phyloP scores from a whole-genome alignment of 768 basidiomycete genomes.

The Termitomyces sp. region DNA sequence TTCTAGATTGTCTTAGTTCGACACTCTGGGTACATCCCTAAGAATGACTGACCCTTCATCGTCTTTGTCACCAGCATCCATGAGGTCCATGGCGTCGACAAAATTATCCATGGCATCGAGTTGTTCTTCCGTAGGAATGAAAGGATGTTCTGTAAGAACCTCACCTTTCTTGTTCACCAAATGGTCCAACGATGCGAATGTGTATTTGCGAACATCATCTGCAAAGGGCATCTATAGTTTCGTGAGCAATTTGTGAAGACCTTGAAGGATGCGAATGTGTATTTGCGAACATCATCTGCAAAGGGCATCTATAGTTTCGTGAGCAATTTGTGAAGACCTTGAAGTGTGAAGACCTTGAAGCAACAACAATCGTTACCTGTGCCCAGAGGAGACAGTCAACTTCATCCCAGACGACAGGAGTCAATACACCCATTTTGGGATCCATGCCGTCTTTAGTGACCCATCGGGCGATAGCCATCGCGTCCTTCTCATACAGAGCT shows the following conservation, averaged over 20 bases:
- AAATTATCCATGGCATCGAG: slow-evolving; percentile 81
- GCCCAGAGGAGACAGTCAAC: slow-evolving; percentile 85
- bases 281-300: slow-evolving; percentile 89
- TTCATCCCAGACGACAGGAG: slow-evolving; percentile 58
- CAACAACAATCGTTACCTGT: slow-evolving; percentile 46
- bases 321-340: background rate
- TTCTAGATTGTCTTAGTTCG: slow-evolving; percentile 36
- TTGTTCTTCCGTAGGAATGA: slow-evolving; percentile 78
- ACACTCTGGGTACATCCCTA: background rate
- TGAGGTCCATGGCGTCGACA: slow-evolving; percentile 88
- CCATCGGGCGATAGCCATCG: slow-evolving; percentile 82
- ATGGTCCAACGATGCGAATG: slow-evolving; percentile 76
- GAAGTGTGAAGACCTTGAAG: background rate
- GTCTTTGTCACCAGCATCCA: slow-evolving; percentile 70
- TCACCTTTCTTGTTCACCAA: slow-evolving; percentile 79
- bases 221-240: slow-evolving; percentile 83
- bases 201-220: slow-evolving; percentile 87
- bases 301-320: slow-evolving; percentile 74
- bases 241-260: background rate
- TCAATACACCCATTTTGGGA: slow-evolving; percentile 83
- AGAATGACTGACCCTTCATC: slow-evolving; percentile 60
- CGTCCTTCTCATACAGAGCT: slow-evolving; percentile 69
- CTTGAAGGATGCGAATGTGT: slow-evolving; percentile 68
- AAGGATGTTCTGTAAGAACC: slow-evolving; percentile 70
- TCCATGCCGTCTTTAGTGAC: slow-evolving; percentile 71